These are phyloP conservation scores for Oryza australiensis DNA, from an alignment of 176 grass and related monocot genomes.

Conservation along the genomic window DNA sequence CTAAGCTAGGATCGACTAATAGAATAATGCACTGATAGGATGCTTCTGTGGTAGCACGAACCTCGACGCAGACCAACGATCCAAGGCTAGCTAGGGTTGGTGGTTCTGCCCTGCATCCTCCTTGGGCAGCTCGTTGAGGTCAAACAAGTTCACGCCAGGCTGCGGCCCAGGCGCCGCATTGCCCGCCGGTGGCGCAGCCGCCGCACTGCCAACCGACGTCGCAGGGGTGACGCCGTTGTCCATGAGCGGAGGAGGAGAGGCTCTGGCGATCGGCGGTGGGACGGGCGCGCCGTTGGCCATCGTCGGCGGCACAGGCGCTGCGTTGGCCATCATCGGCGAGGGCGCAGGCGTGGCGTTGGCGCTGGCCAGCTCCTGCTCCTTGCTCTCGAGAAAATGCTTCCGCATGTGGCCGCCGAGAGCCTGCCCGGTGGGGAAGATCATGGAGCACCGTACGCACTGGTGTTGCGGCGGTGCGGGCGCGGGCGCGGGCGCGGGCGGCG, in stretches of 20 bases:
- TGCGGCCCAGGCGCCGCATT: not conserved
- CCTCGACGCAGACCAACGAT: not conserved
- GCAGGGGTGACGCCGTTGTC: no score
- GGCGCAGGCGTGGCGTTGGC: no score
- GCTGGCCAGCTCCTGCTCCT: not conserved
- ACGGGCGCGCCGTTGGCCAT: no score
- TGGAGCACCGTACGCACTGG: slow-evolving; percentile 18
- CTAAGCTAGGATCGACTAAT: not conserved
- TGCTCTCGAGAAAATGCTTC: slow-evolving; percentile 39
- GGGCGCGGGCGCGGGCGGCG: no score
- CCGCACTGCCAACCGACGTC: no score
- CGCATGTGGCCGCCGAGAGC: slow-evolving; percentile 57
- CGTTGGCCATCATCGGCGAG: no score
- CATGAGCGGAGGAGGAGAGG: no score
- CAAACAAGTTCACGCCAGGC: not conserved
- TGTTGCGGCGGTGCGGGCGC: not conserved
- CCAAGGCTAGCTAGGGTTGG: slow-evolving; percentile 6
- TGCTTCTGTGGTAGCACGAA: slow-evolving; percentile 7
- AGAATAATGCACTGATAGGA: not conserved
- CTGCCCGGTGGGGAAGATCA: slow-evolving; percentile 36
- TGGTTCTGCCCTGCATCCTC: not conserved
- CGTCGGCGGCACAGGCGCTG: no score
- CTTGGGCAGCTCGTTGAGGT: slow-evolving; percentile 46
- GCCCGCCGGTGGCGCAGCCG: no score
- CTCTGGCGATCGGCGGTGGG: not conserved